A percentile compares a stretch with the other conserved stretches of the same genome.
Evolutionary conservation across 2,329 filamentous ascomycete genomes (phyloP).

Genomic region (Trichoderma sp.): DNA sequence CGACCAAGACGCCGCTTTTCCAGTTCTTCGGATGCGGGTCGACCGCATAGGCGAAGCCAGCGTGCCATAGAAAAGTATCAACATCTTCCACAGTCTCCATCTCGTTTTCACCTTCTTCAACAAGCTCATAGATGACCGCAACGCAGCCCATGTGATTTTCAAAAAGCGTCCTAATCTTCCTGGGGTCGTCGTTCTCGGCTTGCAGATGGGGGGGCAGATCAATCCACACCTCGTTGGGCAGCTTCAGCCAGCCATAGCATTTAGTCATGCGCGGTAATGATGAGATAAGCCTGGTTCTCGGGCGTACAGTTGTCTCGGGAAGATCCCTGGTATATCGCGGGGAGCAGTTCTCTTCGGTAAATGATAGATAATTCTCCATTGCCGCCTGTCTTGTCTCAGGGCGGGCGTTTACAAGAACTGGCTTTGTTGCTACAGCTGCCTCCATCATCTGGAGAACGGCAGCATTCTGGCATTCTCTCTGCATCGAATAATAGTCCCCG

Average conservation of each 20-base stretch:
- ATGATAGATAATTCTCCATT: background rate
- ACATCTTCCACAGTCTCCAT: background rate
- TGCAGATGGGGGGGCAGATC: background rate
- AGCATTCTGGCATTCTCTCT: slow-evolving; percentile 25
- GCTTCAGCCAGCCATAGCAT: slow-evolving; percentile 25
- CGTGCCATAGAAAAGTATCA: slow-evolving; percentile 18
- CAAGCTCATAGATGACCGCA: slow-evolving; percentile 16
- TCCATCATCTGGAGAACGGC: slow-evolving; percentile 24
- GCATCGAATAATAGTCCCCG: slow-evolving; percentile 18
- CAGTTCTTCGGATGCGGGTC: background rate
- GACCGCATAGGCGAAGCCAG: slow-evolving; percentile 13
- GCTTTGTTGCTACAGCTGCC: background rate
- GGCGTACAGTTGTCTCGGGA: background rate
- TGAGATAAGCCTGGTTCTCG: background rate
- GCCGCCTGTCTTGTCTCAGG: background rate
- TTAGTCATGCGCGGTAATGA: background rate
- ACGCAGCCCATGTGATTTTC: slow-evolving; percentile 1
- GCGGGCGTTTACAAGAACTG: slow-evolving; percentile 10
- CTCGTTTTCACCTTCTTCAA: slow-evolving; percentile 10
- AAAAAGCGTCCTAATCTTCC: background rate
- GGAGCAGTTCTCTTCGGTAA: background rate
- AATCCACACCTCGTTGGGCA: background rate
- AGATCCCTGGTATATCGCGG: no score
- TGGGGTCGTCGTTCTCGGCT: background rate
- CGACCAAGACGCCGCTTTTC: slow-evolving; percentile 12